Evolutionary conservation across 2,329 filamentous ascomycete species (phyloP), one percentile per base, ranked within the genome.

Genomic region (Periconia macrospinosa): DNA sequence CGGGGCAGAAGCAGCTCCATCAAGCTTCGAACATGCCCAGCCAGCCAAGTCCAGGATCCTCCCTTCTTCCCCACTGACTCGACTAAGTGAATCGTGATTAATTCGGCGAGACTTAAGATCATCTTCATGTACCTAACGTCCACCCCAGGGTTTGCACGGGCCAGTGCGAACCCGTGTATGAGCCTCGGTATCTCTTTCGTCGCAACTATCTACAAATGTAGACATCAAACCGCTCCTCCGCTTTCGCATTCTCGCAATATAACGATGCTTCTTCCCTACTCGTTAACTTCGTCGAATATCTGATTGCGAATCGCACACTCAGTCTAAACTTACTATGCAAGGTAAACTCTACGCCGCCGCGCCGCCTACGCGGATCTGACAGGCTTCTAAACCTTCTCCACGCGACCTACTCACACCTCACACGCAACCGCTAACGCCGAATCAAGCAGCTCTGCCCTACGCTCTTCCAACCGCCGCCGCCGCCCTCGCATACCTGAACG

Each of bases 401-500:
- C 37, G 33, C 33, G 5, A 13, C 11, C 44, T 17, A 14, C 9
- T 11, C 20, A 35, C 15, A 6, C 19, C 27, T 15, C 18, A 27
- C n/a, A n/a, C n/a, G n/a, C n/a, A n/a, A n/a, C n/a, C n/a, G n/a
- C 17, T 41, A 41, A 42, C 19, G 13, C n/a, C 47, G 27, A 30
- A 27, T 46, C 53, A 42, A 14, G 37, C 51, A 71, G 69, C 60
- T 5, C 60, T 72, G 37, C 63, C 68, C 14, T 56, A 62, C 49
- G 61, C 66, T 18, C 33, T 73, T 20, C 67, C 71, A 8, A 70
- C 67, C n/a, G 68, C 70, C 2, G 64, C 67, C 7, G 76, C 76
- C 20, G 71, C 75, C 8, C 79, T 83, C 44, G 79, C 81, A 15
- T 90, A 90, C 59, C 75, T 89, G 41, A 83, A 92, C 67, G 89